phyloP scores from a whole-genome alignment of 2,329 filamentous ascomycete genomes.

The Colletotrichum chlorophyti region DNA sequence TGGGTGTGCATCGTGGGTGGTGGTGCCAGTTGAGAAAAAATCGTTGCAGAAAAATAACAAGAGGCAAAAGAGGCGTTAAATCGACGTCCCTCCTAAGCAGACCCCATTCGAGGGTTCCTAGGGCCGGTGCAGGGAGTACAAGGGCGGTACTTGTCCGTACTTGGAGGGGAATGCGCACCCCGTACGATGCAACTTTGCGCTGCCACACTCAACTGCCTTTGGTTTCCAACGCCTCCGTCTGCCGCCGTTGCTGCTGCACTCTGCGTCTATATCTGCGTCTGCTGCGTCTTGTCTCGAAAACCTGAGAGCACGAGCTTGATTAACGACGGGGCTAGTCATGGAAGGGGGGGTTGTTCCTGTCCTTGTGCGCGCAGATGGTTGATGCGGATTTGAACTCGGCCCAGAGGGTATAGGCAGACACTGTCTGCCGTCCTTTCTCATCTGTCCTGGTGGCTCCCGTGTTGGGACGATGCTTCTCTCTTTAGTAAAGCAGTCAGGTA shows the following conservation, averaged over 20 bases:
- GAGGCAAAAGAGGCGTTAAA: slow-evolving; percentile 24
- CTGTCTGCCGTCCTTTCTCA: too few species aligned
- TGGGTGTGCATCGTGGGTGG: slow-evolving; percentile 8
- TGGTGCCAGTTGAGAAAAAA: slow-evolving; percentile 6
- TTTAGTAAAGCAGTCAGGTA: slow-evolving; percentile 21
- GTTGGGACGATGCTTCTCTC: slow-evolving; percentile 29
- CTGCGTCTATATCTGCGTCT: slow-evolving; percentile 6
- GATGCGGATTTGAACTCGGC: too few species aligned
- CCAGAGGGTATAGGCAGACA: slow-evolving; percentile 27
- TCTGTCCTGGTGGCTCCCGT: slow-evolving; percentile 26
- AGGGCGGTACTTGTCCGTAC: slow-evolving; percentile 25
- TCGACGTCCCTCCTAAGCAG: slow-evolving; percentile 2
- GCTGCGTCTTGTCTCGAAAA: slow-evolving; percentile 26
- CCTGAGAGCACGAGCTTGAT: slow-evolving; percentile 19
- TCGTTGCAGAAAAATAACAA: not conserved
- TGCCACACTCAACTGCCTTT: slow-evolving; percentile 2
- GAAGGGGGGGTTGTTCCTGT: too few species aligned
- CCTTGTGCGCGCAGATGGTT: not conserved
- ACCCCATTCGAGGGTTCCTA: slow-evolving; percentile 11
- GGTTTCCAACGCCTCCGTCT: slow-evolving; percentile 16
- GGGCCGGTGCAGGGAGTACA: too few species aligned
- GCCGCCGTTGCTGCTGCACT: slow-evolving; percentile 3
- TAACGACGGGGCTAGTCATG: slow-evolving; percentile 8
- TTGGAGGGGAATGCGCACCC: slow-evolving; percentile 19
- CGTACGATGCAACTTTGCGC: not conserved